These are phyloP conservation scores for Pythium grandisporangium DNA, from an alignment of 352 stramenopile species.

Conservation along the genomic window DNA sequence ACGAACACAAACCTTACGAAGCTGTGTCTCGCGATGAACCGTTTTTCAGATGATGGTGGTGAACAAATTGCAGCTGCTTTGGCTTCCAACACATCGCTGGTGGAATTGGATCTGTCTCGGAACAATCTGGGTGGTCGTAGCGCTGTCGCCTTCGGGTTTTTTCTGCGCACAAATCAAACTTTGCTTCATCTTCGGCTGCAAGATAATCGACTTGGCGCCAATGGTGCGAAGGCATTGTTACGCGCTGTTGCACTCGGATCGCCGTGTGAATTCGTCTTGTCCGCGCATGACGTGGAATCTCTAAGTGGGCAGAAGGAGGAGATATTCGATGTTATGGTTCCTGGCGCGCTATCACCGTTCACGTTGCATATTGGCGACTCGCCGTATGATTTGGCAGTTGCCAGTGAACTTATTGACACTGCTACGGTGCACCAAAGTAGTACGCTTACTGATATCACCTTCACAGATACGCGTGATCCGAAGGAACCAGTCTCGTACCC, in stretches of 20 bases:
- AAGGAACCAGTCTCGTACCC: slow-evolving; percentile 14
- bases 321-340: slow-evolving; percentile 49
- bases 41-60: slow-evolving; percentile 47
- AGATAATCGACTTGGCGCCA: slow-evolving; percentile 47
- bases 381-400: slow-evolving; percentile 54
- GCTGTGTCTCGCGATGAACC: slow-evolving; percentile 63
- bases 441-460: slow-evolving; percentile 32
- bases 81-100: slow-evolving; percentile 32
- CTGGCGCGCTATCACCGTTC: slow-evolving; percentile 49
- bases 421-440: slow-evolving; percentile 27
- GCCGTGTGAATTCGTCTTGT: slow-evolving; percentile 43
- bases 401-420: slow-evolving; percentile 39
- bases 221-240: slow-evolving; percentile 44
- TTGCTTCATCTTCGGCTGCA: slow-evolving; percentile 31
- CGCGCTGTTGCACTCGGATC: slow-evolving; percentile 35
- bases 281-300: slow-evolving; percentile 36
- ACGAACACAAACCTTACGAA: slow-evolving; percentile 32
- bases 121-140: slow-evolving; percentile 47
- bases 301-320: slow-evolving; percentile 10
- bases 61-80: slow-evolving; percentile 48
- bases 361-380: slow-evolving; percentile 36
- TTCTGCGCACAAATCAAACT: slow-evolving; percentile 29
- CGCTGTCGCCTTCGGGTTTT: slow-evolving; percentile 52
- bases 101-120: slow-evolving; percentile 40
- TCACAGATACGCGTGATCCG: slow-evolving; percentile 20